These are phyloP conservation scores for Fusarium longipes DNA, from an alignment of 2,329 filamentous ascomycete species.

Conservation along the genomic window DNA sequence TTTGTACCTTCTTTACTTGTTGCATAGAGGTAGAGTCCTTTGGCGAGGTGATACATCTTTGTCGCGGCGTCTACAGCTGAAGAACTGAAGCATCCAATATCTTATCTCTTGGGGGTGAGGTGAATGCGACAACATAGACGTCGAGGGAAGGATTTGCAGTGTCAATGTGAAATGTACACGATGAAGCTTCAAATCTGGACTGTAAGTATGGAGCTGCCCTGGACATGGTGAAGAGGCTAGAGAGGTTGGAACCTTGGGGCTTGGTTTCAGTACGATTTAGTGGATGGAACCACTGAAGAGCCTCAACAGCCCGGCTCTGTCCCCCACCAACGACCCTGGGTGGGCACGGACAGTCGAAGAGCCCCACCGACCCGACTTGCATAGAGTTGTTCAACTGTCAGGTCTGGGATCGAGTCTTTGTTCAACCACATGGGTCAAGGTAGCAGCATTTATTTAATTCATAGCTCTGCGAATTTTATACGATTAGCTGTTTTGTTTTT, in stretches of 20 bases:
- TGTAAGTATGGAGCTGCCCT: neutral
- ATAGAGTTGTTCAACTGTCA: neutral
- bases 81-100: neutral
- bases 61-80: neutral
- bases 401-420: neutral
- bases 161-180: neutral
- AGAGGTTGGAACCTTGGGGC: too few species aligned
- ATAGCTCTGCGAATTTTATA: neutral
- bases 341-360: constrained; percentile 6
- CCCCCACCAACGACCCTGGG: constrained; percentile 16
- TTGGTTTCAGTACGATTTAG: constrained; percentile 24
- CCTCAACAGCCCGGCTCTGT: constrained; percentile 11
- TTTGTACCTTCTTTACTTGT: constrained; percentile 91
- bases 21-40: constrained; percentile 92
- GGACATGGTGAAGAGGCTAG: too few species aligned
- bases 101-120: neutral
- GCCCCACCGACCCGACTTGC: constrained; percentile 24
- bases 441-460: neutral
- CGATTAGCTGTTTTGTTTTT: neutral
- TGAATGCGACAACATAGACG: constrained; percentile 8
- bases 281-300: constrained; percentile 33
- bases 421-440: neutral
- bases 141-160: neutral
- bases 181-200: neutral
- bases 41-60: constrained; percentile 93